These are phyloP conservation scores for Typha latifolia DNA, from an alignment of 176 grass and related monocot species.

Conservation along the genomic window DNA sequence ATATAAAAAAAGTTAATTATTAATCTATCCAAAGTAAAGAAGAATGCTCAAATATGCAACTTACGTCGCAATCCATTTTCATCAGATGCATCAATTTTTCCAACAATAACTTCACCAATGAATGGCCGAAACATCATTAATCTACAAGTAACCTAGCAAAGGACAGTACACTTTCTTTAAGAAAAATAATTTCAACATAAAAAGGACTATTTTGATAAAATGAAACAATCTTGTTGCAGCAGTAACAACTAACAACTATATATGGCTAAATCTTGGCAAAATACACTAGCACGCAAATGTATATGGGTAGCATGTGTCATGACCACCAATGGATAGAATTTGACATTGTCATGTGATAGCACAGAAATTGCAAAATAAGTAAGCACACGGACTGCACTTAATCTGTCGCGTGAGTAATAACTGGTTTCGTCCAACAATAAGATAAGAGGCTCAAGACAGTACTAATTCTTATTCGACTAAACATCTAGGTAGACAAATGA, in stretches of 20 bases:
- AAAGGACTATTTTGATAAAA: slow-evolving; percentile 6
- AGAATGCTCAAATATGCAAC: slow-evolving; percentile 15
- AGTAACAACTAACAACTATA: not conserved
- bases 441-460: no score
- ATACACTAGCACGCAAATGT: no score
- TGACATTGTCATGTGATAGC: no score
- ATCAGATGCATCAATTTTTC: slow-evolving; percentile 70
- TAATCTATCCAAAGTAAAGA: slow-evolving; percentile 6
- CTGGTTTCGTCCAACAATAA: no score
- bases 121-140: slow-evolving; percentile 82
- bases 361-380: no score
- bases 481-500: not conserved
- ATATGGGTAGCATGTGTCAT: no score
- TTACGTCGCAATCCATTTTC: slow-evolving; percentile 68
- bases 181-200: slow-evolving; percentile 11
- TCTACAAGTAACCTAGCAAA: slow-evolving; percentile 59
- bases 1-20: slow-evolving; percentile 5
- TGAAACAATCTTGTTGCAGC: not conserved
- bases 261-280: no score
- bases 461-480: not conserved
- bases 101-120: slow-evolving; percentile 67
- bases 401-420: no score
- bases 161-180: not conserved
- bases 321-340: no score
- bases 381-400: no score